These are phyloP conservation scores for Phlebiopsis gigantea DNA, from an alignment of 768 basidiomycete species.

Conservation along the genomic window DNA sequence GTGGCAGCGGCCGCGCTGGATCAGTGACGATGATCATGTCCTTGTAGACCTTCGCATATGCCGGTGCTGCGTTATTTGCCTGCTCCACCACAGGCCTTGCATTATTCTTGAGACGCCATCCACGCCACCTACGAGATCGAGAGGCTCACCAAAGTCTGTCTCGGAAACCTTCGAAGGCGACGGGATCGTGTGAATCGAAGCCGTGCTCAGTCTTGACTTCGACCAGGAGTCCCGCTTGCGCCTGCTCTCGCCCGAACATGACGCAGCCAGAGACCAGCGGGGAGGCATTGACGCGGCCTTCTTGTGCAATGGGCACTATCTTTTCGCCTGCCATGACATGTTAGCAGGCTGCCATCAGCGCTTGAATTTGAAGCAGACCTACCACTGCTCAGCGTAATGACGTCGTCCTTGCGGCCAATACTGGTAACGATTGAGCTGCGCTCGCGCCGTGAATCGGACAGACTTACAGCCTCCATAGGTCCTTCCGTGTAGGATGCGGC, in stretches of 20 bases:
- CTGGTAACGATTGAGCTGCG: not conserved
- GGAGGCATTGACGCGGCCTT: conserved; percentile 28
- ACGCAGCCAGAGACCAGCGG: conserved; percentile 26
- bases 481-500: conserved; percentile 7
- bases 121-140: not conserved
- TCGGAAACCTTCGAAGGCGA: conserved; percentile 5
- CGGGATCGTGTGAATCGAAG: conserved; percentile 16
- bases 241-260: conserved; percentile 34
- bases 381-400: conserved; percentile 6
- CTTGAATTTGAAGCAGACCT: not conserved
- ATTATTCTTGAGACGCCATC: not conserved
- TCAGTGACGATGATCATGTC: conserved; percentile 19
- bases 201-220: conserved; percentile 23
- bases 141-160: conserved; percentile 8
- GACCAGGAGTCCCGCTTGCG: conserved; percentile 35
- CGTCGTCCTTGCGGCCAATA: conserved; percentile 4
- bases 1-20: conserved; percentile 9
- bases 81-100: conserved; percentile 21
- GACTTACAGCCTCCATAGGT: conserved; percentile 9
- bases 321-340: conserved; percentile 6
- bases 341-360: not conserved
- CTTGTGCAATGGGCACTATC: conserved; percentile 19
- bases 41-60: conserved; percentile 27
- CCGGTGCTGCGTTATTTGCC: conserved; percentile 21
- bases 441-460: not conserved